Conservation (phyloP, 352 stramenopile genomes). For the Pythium apleroticum region DNA sequence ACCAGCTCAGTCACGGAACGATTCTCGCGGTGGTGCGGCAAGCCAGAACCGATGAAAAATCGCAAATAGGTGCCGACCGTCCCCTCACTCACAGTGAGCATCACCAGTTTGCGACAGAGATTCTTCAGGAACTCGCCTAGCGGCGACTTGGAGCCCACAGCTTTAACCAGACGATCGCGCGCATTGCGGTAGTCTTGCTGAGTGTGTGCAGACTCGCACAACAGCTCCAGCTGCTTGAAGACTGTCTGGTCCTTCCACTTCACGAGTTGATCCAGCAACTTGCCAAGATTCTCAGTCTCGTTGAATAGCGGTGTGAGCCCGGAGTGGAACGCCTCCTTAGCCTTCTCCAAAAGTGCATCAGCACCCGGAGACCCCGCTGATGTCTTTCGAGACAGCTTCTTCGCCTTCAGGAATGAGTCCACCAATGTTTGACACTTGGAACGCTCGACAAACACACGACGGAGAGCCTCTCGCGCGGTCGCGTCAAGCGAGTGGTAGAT, state of each 20-base stretch:
- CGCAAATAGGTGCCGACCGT: constrained; percentile 38
- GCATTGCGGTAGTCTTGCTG: constrained; percentile 49
- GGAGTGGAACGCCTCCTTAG: constrained; percentile 36
- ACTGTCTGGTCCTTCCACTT: constrained; percentile 79
- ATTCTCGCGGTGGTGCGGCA: constrained; percentile 41
- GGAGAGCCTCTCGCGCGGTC: constrained; percentile 66
- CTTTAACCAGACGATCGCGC: constrained; percentile 71
- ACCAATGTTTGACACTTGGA: constrained; percentile 41
- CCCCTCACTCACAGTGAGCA: constrained; percentile 62
- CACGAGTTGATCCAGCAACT: constrained; percentile 60
- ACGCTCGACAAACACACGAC: constrained; percentile 64
- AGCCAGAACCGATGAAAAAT: constrained; percentile 37
- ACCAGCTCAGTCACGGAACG: constrained; percentile 58
- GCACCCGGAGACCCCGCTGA: constrained; percentile 20
- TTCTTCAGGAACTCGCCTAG: constrained; percentile 82
- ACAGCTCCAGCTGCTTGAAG: constrained; percentile 64
- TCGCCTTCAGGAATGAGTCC: constrained; percentile 47
- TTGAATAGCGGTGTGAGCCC: constrained; percentile 54
- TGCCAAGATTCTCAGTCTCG: constrained; percentile 52
- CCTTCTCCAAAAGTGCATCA: constrained; percentile 25
- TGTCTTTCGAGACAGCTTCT: constrained; percentile 38
- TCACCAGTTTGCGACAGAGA: constrained; percentile 74
- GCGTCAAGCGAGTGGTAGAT: constrained; percentile 69
- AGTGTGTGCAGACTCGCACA: constrained; percentile 58
- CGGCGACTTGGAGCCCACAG: constrained; percentile 74